Evolutionary conservation across 495 filamentous ascomycete genomes (phyloP).

Genomic region (Penicillium cosmopolitanum): DNA sequence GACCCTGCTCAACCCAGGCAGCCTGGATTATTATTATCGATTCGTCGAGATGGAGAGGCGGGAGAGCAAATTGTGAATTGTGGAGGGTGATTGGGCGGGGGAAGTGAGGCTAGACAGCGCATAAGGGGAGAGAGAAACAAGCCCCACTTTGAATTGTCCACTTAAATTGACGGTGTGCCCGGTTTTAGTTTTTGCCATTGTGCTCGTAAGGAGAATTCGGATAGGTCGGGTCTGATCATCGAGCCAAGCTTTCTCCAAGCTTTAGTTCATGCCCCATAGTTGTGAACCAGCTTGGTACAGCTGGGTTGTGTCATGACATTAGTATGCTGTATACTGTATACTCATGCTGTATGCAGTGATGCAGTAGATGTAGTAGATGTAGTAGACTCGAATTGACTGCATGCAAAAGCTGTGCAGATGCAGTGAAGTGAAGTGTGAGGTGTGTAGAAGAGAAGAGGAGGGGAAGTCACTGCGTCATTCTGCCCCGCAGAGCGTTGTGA

Average conservation of each 20-base stretch:
- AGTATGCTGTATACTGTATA: not conserved
- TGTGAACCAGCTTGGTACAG: not conserved
- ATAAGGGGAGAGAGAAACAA: constrained; percentile 9
- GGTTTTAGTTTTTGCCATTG: not conserved
- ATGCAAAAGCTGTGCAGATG: no score
- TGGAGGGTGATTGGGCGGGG: not conserved
- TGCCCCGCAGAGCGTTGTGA: constrained; percentile 3
- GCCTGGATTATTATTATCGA: constrained; percentile 76
- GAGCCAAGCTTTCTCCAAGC: constrained; percentile 36
- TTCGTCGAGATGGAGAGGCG: constrained; percentile 76
- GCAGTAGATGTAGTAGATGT: no score
- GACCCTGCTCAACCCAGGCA: constrained; percentile 75
- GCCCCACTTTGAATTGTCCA: constrained; percentile 10
- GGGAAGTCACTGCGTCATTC: constrained; percentile 17
- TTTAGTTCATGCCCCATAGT: constrained; percentile 6
- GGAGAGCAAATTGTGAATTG: constrained; percentile 27
- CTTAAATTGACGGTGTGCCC: not conserved
- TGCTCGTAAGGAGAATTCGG: not conserved
- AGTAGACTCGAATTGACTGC: no score
- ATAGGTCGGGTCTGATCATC: constrained; percentile 9
- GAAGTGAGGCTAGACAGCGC: not conserved
- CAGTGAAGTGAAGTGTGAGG: not conserved
- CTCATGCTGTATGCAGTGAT: no score
- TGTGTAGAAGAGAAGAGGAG: not conserved
- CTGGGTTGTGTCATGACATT: not conserved